Conservation (phyloP, 129 eudicot genomes). For the Flaveria trinervia region DNA sequence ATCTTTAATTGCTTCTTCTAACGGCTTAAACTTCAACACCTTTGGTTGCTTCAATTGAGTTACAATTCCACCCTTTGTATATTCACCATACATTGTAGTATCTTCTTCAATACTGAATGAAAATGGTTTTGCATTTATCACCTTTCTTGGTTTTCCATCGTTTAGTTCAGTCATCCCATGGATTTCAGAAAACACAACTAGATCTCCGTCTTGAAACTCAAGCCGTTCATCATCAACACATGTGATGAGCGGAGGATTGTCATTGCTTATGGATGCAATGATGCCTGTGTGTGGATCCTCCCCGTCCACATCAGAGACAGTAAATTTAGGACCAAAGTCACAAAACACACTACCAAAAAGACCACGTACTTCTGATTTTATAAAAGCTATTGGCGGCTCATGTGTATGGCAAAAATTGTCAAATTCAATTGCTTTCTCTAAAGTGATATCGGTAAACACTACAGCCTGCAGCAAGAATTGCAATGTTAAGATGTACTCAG, state of each 20-base stretch:
- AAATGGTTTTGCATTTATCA: slow-evolving; percentile 59
- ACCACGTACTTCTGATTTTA: slow-evolving; percentile 80
- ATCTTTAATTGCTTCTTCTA: slow-evolving; percentile 65
- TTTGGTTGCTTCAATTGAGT: slow-evolving; percentile 87
- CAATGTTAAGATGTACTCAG: not conserved
- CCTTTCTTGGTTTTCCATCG: no score
- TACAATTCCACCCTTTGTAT: slow-evolving; percentile 75
- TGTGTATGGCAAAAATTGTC: slow-evolving; percentile 84
- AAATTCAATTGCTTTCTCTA: slow-evolving; percentile 69
- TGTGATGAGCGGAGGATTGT: slow-evolving; percentile 69
- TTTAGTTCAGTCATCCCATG: no score
- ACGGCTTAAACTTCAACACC: slow-evolving; percentile 69
- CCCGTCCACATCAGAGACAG: slow-evolving; percentile 82
- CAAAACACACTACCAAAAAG: slow-evolving; percentile 84
- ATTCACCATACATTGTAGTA: slow-evolving; percentile 57
- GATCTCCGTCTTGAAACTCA: no score
- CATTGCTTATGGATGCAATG: slow-evolving; percentile 77
- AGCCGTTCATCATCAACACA: no score
- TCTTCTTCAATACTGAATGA: slow-evolving; percentile 86
- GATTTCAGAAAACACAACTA: no score
- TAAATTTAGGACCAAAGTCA: slow-evolving; percentile 84
- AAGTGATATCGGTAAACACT: slow-evolving; percentile 71
- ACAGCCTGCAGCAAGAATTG: slow-evolving; percentile 59
- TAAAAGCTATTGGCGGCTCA: slow-evolving; percentile 85
- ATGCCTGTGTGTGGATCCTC: slow-evolving; percentile 87